Conservation (phyloP, 116 monocot species). For the Cymodocea nodosa region DNA sequence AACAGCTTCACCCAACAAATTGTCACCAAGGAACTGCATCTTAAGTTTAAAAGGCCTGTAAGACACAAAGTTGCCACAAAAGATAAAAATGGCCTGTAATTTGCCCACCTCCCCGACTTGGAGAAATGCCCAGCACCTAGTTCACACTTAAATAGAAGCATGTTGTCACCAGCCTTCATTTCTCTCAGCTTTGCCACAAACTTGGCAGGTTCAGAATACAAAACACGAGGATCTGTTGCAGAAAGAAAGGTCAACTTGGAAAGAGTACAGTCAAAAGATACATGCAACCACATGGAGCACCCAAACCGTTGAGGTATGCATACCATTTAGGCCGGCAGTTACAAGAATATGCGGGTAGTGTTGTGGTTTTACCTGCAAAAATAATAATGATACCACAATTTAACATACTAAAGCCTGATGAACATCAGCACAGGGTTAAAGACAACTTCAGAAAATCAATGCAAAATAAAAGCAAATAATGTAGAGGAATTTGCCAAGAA, state of each 20-base stretch:
- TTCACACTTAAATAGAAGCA: constrained; percentile 86
- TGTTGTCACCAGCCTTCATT: constrained; percentile 67
- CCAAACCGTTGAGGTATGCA: neutral
- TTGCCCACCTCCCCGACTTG: constrained; percentile 84
- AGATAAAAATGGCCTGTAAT: too few species aligned
- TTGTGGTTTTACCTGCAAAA: constrained; percentile 67
- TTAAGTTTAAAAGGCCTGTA: too few species aligned
- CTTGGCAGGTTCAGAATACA: constrained; percentile 94
- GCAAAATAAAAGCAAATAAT: too few species aligned
- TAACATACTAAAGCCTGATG: neutral
- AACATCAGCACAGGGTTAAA: neutral
- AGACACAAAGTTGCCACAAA: too few species aligned
- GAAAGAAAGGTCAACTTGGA: neutral
- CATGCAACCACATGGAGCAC: neutral
- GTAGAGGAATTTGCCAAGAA: too few species aligned
- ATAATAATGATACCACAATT: neutral
- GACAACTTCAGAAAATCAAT: neutral
- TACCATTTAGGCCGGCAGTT: constrained; percentile 92
- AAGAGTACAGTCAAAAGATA: neutral
- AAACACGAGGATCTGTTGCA: constrained; percentile 65
- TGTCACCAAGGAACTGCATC: too few species aligned
- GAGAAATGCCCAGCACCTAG: constrained; percentile 87
- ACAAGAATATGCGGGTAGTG: constrained; percentile 84
- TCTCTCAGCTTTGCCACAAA: constrained; percentile 82
- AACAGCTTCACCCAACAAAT: too few species aligned